phyloP scores from a whole-genome alignment of 495 filamentous ascomycete genomes.

The Podospora pseudopauciseta region DNA sequence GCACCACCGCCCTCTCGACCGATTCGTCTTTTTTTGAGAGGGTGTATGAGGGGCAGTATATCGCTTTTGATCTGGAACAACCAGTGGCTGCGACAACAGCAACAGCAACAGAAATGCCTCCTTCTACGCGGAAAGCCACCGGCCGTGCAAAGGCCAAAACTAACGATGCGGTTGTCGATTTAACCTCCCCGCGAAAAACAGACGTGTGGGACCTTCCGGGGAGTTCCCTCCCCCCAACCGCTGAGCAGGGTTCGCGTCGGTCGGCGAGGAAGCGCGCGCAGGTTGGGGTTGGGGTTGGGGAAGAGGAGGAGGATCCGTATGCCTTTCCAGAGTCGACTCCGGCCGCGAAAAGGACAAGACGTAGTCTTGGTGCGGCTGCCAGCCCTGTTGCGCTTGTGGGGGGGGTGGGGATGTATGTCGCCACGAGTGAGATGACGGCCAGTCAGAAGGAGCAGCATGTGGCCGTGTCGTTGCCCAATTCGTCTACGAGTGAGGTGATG shows the following conservation, averaged over 20 bases:
- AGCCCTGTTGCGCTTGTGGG: slow-evolving; percentile 7
- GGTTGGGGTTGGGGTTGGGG: neutral
- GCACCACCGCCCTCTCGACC: slow-evolving; percentile 27
- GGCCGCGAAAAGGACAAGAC: slow-evolving; percentile 1
- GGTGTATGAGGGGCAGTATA: slow-evolving; percentile 27
- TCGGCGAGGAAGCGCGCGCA: neutral
- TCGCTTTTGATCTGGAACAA: slow-evolving; percentile 7
- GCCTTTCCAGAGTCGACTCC: slow-evolving; percentile 22
- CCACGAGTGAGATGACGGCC: slow-evolving; percentile 27
- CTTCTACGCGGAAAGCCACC: neutral
- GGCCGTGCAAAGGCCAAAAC: neutral
- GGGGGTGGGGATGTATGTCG: slow-evolving; percentile 24
- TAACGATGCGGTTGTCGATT: neutral
- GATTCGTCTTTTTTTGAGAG: slow-evolving; percentile 31
- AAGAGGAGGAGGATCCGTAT: slow-evolving; percentile 18
- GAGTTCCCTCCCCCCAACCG: neutral
- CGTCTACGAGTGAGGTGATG: slow-evolving; percentile 3
- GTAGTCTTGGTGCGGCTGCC: neutral
- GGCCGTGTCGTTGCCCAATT: slow-evolving; percentile 21
- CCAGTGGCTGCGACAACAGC: neutral
- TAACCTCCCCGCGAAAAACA: neutral
- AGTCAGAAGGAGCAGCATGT: slow-evolving; percentile 31
- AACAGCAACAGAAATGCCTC: neutral
- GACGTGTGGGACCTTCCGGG: neutral
- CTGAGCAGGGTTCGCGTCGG: neutral